Evolutionary conservation across 805 yeast genomes (phyloP).

Genomic region (Candida stauntonica): DNA sequence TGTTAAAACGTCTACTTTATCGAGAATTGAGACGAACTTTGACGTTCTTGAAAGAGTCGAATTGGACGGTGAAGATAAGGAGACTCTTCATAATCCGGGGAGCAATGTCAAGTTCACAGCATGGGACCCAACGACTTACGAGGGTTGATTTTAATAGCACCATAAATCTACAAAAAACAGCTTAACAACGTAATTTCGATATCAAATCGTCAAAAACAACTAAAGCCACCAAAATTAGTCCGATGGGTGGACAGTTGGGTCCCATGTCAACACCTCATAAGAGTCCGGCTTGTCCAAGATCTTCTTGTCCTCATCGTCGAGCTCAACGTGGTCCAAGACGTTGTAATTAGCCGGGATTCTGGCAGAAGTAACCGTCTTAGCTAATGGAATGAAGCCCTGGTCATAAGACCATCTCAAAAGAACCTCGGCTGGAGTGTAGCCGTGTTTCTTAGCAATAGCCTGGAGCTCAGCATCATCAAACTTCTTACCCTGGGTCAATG

Average conservation of each 20-base stretch:
- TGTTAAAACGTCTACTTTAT: constrained; percentile 56
- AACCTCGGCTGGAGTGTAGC: constrained; percentile 18
- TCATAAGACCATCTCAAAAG: constrained; percentile 23
- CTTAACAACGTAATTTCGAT: neutral
- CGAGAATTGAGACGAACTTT: constrained; percentile 51
- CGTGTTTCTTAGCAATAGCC: constrained; percentile 21
- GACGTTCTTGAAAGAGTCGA: constrained; percentile 47
- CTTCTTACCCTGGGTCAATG: constrained; percentile 23
- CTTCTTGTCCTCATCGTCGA: constrained; percentile 22
- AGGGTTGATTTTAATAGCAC: constrained; percentile 2
- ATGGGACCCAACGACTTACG: constrained; percentile 44
- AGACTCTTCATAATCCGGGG: constrained; percentile 41
- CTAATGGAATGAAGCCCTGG: constrained; percentile 23
- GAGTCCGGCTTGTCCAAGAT: constrained; percentile 18
- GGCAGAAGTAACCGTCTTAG: constrained; percentile 17
- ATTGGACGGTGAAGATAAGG: constrained; percentile 38
- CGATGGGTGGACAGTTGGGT: constrained; percentile 16
- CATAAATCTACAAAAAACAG: neutral
- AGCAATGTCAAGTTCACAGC: constrained; percentile 58
- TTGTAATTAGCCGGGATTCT: constrained; percentile 19
- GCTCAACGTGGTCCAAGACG: constrained; percentile 18
- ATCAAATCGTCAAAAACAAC: neutral
- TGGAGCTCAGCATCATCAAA: constrained; percentile 20
- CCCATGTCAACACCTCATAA: constrained; percentile 21
- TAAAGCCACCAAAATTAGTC: too few species aligned